Conservation (phyloP, 1,284 basidiomycete species). For the Rhizoctonia solani region DNA sequence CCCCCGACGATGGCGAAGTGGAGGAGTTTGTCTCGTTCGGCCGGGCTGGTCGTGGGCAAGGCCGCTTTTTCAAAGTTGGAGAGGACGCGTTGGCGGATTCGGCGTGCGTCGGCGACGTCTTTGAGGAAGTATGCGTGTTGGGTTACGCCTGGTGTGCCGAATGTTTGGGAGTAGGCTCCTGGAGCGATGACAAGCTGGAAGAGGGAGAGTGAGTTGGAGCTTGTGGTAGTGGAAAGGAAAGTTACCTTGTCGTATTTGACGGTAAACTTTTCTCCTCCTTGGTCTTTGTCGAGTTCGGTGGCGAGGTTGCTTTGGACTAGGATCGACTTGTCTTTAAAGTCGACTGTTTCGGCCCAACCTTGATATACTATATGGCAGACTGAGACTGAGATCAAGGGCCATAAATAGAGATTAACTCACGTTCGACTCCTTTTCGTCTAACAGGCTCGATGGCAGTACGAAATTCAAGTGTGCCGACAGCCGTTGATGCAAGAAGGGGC, state of each 20-base stretch:
- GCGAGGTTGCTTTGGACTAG: conserved; percentile 26
- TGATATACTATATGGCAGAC: not conserved
- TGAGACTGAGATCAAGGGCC: not conserved
- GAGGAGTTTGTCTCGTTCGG: conserved; percentile 67
- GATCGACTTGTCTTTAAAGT: conserved; percentile 12
- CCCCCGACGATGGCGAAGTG: conserved; percentile 80
- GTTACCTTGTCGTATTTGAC: conserved; percentile 68
- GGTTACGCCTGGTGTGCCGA: conserved; percentile 62
- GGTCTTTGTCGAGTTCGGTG: conserved; percentile 32
- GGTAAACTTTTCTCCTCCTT: conserved; percentile 49
- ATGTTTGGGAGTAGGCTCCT: conserved; percentile 80
- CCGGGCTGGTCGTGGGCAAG: conserved; percentile 67
- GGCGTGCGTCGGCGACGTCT: conserved; percentile 79
- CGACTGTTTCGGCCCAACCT: conserved; percentile 16
- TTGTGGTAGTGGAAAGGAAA: not conserved
- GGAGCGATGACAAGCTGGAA: conserved; percentile 73
- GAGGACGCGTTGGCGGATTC: conserved; percentile 73
- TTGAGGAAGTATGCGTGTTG: conserved; percentile 83
- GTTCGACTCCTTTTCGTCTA: conserved; percentile 45
- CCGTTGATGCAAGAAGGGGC: conserved; percentile 72
- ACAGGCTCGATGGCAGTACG: conserved; percentile 82
- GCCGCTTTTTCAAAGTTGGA: conserved; percentile 79
- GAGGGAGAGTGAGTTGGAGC: not conserved
- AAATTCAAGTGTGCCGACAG: conserved; percentile 83
- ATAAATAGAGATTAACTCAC: not conserved